These are phyloP conservation scores for Naganishia friedmannii DNA, from an alignment of 768 basidiomycete genomes.

Conservation along the genomic window DNA sequence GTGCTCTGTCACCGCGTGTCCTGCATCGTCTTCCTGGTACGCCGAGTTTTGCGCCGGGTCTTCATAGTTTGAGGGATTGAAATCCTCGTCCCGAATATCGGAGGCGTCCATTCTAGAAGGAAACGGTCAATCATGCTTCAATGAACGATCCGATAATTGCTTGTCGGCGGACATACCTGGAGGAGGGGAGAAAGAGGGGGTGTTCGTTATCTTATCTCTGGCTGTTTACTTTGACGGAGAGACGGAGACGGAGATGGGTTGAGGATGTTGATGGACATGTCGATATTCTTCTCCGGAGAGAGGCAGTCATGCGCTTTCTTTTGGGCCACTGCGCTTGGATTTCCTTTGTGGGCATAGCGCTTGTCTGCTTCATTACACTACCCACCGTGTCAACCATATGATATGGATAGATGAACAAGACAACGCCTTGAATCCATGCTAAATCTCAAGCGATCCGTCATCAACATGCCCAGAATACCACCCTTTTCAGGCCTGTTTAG, in stretches of 20 bases:
- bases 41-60: background rate
- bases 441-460: too few relatives aligned
- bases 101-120: conserved; percentile 13
- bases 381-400: too few relatives aligned
- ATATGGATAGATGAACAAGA: too few relatives aligned
- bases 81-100: conserved; percentile 21
- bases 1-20: background rate
- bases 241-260: background rate
- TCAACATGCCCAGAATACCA: conserved; percentile 15
- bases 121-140: background rate
- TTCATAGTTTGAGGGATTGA: conserved; percentile 19
- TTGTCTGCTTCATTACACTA: background rate
- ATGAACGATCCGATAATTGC: background rate
- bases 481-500: background rate
- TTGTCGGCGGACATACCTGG: conserved; percentile 1
- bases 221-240: conserved; percentile 25
- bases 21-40: background rate
- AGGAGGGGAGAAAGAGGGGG: background rate
- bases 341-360: background rate
- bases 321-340: background rate
- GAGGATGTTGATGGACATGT: conserved; percentile 11
- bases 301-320: background rate
- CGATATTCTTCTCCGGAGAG: conserved; percentile 6
- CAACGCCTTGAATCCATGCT: too few relatives aligned
- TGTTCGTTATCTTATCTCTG: conserved; percentile 21